Conservation (phyloP, 352 stramenopile genomes). For the Discostella stelligera region DNA sequence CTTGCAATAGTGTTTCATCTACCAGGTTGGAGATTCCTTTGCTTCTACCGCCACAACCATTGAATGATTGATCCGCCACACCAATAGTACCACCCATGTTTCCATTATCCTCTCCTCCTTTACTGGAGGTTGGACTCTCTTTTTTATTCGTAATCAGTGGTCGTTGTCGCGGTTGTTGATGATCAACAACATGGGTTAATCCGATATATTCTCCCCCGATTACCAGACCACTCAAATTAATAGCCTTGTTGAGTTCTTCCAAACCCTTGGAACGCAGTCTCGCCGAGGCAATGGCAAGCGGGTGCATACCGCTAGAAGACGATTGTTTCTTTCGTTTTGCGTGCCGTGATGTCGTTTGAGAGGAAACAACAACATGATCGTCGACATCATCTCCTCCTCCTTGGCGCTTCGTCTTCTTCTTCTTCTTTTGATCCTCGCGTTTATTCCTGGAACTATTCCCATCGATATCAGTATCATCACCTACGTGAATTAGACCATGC, state of each 20-base stretch:
- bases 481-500: slow-evolving; percentile 55
- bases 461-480: slow-evolving; percentile 23
- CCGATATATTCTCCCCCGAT: slow-evolving; percentile 73
- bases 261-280: slow-evolving; percentile 67
- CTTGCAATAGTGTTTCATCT: slow-evolving; percentile 18
- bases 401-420: slow-evolving; percentile 2
- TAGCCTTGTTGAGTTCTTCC: slow-evolving; percentile 75
- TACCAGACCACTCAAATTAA: slow-evolving; percentile 73
- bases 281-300: slow-evolving; percentile 69
- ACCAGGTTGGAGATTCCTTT: slow-evolving; percentile 2
- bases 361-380: slow-evolving; percentile 7
- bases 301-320: slow-evolving; percentile 53
- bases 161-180: slow-evolving; percentile 26
- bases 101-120: slow-evolving; percentile 7
- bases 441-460: slow-evolving; percentile 9
- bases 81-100: not conserved
- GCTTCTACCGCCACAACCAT: not conserved
- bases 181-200: slow-evolving; percentile 66
- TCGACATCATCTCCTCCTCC: slow-evolving; percentile 29
- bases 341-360: not conserved
- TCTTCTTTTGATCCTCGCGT: slow-evolving; percentile 22
- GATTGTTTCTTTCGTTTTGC: slow-evolving; percentile 34
- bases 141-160: slow-evolving; percentile 19
- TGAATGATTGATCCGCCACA: not conserved
- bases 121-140: not conserved